Base-by-base conservation (phyloP, 805 yeast genomes). In the Yarrowia sp. region DNA sequence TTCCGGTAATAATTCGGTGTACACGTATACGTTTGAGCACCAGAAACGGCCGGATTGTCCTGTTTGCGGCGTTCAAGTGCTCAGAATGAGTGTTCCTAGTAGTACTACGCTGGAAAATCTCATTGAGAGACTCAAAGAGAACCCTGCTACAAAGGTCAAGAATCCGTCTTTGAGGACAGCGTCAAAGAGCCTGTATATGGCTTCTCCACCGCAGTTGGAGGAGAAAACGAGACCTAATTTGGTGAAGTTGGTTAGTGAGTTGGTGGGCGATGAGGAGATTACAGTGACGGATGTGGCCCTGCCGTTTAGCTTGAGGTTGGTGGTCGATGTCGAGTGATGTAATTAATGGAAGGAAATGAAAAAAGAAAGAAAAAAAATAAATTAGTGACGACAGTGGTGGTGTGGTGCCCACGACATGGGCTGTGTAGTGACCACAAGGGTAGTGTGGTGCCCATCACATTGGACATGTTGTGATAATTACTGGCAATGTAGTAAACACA, bases 1-100 rank as follows among this genome's bases (percentile, higher is more conserved):
- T 71, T 84, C 92, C 31, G 98, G 98, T 0, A 87, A 87, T 64
- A 86, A 84, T 63, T 89, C 93, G 1, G 85, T 88, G 4, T 90
- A 87, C 75, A 85, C 90, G 0, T 89, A 87, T 68, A 84, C 89
- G 18, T 91, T 88, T 73, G 78, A 83, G 22, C 87, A 87, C 69
- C 82, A 86, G 47, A 81, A 82, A 67, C 79, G 84, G 60, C 78
- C 78, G 0, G 83, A 83, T 66, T 93, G 98, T 73, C 81, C 88
- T 0, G 93, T 91, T 0, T 93, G 98, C 75, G 92, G 95, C 0
- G 69, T 68, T 17, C 67, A 70, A 11, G 71, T 71, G 7, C 65
- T 60, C 8, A 68, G 69, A 4, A 44, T 74, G 9, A 45, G 43
- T 1, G 67, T 71, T 3, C 45, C 68, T 3, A 64, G 65, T 4